Evolutionary conservation across 108 stramenopile genomes (phyloP), one percentile per base, ranked within the genome.

Genomic region (Heterococcus sp.): DNA sequence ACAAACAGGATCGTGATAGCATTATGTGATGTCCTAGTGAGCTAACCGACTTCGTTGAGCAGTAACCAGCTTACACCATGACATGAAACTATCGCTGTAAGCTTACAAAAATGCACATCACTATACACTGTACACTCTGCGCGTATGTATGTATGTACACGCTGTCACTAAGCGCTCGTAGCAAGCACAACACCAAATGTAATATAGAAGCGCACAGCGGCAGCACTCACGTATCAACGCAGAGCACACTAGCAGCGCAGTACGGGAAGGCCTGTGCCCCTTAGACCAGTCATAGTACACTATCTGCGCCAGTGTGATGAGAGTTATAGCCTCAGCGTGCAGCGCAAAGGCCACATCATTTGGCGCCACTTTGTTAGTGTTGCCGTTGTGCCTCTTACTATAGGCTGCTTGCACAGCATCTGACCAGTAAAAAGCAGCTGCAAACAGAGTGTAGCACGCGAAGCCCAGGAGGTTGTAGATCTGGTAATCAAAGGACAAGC

Each of bases 311-410:
- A 94, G 73, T 0, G 92, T 93, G 35, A 94, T 73, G 32, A 76
- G 75, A 1, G 93, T 88, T 3, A 95, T 77, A 1, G 91, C 30
- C 27, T 93, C 73, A 4, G 95, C 95, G 86, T 98, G 97, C 66
- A 95, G 73, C 8, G 94, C 94, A 85, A 96, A 96, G 21, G 93
- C 89, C 0, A 94, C 97, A 84, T 96, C 97, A 78, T 96, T 95
- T 66, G 85, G 82, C 85, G 92, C 90, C 1, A 95, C 93, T 58
- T 78, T 38, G 37, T 32, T 84, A 4, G 63, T 14, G 36, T 72
- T 77, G 2, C 88, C 88, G 65, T 82, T 32, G 71, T 91, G 88
- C 65, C 79, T 77, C 32, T 80, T 68, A 31, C 80, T 69, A 78
- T 92, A 92, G 70, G 77, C 79, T 39, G 66, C 46, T 38, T 76